A percentile compares a stretch with the other conserved stretches of the same genome.
Conservation (phyloP, 352 stramenopile genomes). For the Pythium scleroteichum region DNA sequence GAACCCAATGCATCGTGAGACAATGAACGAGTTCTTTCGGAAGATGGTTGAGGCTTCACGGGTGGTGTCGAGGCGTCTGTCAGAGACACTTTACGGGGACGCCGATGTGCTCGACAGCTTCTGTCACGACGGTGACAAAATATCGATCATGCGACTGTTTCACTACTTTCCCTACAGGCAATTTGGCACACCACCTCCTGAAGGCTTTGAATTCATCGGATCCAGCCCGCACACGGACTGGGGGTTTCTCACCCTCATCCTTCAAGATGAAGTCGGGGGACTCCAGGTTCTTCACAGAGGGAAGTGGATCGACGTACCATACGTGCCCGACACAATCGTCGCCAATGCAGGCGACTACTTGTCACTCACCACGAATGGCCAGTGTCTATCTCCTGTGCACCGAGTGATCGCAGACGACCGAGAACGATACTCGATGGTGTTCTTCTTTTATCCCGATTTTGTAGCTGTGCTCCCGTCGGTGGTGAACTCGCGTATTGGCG, state of each 20-base stretch:
- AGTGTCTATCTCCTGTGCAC: constrained; percentile 72
- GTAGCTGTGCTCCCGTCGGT: constrained; percentile 63
- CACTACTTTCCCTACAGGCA: constrained; percentile 83
- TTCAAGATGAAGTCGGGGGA: constrained; percentile 71
- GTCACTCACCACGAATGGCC: constrained; percentile 65
- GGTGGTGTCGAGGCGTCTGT: constrained; percentile 48
- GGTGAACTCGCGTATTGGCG: constrained; percentile 40
- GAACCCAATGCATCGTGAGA: constrained; percentile 33
- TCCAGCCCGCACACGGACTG: constrained; percentile 86
- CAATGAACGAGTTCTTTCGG: constrained; percentile 59
- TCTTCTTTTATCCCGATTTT: constrained; percentile 87
- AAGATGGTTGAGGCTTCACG: constrained; percentile 58
- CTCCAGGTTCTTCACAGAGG: constrained; percentile 72
- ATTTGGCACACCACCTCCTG: constrained; percentile 42
- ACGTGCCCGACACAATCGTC: constrained; percentile 68
- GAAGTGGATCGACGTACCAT: constrained; percentile 76
- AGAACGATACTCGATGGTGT: constrained; percentile 82
- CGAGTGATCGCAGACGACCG: constrained; percentile 68
- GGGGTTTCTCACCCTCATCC: constrained; percentile 83
- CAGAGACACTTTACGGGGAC: constrained; percentile 50
- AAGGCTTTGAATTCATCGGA: constrained; percentile 71
- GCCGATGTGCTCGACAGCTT: constrained; percentile 57
- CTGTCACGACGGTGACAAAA: constrained; percentile 67
- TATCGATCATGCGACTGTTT: constrained; percentile 85
- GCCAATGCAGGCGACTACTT: constrained; percentile 84